Evolutionary conservation across 768 basidiomycete genomes (phyloP), one percentile per base, ranked within the genome.

Genomic region (Leccinum rimulosum): DNA sequence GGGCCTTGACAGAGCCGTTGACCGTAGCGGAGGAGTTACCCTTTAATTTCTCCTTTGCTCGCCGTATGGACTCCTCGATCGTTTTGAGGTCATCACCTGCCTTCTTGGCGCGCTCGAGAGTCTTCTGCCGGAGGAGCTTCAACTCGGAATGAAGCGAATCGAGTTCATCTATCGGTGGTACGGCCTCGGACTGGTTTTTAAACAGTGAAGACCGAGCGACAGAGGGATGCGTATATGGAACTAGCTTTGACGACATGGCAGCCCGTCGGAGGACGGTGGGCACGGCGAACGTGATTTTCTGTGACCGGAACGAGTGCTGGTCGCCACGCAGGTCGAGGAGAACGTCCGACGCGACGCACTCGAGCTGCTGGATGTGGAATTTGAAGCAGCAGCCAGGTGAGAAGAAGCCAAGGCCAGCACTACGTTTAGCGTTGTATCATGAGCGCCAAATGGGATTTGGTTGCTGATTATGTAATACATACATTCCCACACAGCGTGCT

Each of bases 131-230:
- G 54, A 87, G 73, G 51, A 75, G 61, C 60, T 71, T 76, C 50
- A 93, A 82, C 70, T 92, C 89, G 48, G 76, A 66, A 43, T 87
- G 82, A 22, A 92, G 79, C 22, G 71, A 64, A 58, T 89, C 84
- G 52, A 93, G 83, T 43, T 93, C 91, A 54, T 89, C 86, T 17
- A 84, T 82, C 22, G 86, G 79, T 8, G 91, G 91, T 15, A 93
- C 79, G 12, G 79, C 59, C 57, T 91, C 87, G 57, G 88, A 78
- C 1, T 80, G 80, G 63, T 77, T 83, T 76, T 83, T 86, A 68
- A 90, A 75, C 57, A 92, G 75, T 58, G 79, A 69, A 43, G 88
- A 88, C 61, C 80, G 82, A 59, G 85, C 76, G 61, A 73, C 65
- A n/a, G 79, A 70, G 50, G 81, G 81, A 40, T 73, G 68, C 57